Evolutionary conservation across 805 yeast genomes (phyloP), one percentile per base, ranked within the genome.

Genomic region (Kockiozyma suomiensis): DNA sequence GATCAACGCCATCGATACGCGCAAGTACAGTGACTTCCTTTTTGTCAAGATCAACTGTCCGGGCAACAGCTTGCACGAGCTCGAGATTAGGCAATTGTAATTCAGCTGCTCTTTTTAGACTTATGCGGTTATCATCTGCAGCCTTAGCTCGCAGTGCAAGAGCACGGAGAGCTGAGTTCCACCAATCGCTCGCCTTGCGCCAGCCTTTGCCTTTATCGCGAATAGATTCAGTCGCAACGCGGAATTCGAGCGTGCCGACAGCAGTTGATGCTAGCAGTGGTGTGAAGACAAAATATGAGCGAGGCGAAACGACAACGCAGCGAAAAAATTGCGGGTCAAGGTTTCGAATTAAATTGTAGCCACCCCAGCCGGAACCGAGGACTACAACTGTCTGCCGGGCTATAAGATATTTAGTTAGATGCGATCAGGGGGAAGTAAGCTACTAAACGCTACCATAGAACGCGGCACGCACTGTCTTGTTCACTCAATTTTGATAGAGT

Each of bases 351-450:
- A 85, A 68, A 13, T 85, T 83, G 30, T 83, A 87, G 7, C 87
- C 80, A 1, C 87, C 90, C 90, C 90, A 85, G 48, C 90, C 90
- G 40, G 85, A 80, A 17, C 90, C 90, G 37, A 85, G 74, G 35
- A 85, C 76, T 2, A 85, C 88, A 54, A 85, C 58, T 3, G 61
- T 56, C 10, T 51, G 33, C 19, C 61, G 61, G 46, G 49, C 61
- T 57, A 38, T 32, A 33, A 13, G 13, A n/a, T 13, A 35, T 7
- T 33, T 21, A 10, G 41, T 21, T 37, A 19, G 30, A 25, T 10
- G 32, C n/a, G n/a, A n/a, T n/a, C n/a, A n/a, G n/a, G n/a, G n/a
- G n/a, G n/a, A n/a, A n/a, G n/a, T n/a, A n/a, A n/a, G n/a, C 1
- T 33, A 15, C 10, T 21, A 10, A 37, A 19, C 25, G 37, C 35